Base-by-base conservation (phyloP, 129 eudicot genomes). In the Erigeron canadensis region DNA sequence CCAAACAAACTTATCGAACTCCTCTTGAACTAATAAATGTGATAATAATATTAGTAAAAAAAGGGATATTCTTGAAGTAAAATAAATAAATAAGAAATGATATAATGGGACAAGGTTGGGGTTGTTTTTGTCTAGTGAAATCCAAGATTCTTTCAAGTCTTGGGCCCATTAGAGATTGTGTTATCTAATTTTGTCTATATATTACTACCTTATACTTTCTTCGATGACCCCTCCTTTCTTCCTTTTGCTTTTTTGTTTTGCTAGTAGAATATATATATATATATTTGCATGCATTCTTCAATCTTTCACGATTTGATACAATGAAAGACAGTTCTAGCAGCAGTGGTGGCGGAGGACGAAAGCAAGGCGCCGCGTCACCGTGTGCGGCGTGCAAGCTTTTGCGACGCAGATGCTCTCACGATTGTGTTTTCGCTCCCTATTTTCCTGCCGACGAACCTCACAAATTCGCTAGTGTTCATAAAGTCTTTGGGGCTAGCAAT, bases 401-500 rank as follows among this genome's bases (percentile, higher is more conserved):
- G 15, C 72, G 96, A 28, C 81, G 96, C 15, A 81, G 93, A 74
- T 89, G 96, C 74, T 88, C 90, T 22, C 85, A 83, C 57, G 93
- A 90, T 44, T 90, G 96, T 42, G 90, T 87, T 22, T 90, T 87
- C 72, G 88, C 96, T 10, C 96, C 96, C 10, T 81, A 90, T 42
- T 90, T 90, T 74, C 94, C 96, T 2, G 90, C 96, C 16, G 90
- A 90, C 13, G 94, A 90, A 54, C 96, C 94, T 4, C 94, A 90
- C 22, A 90, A 90, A 65, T 90, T 90, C 56, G 96, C 94, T 2
- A 87, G 87, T 79, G 96, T 90, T 44, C 97, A 91, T 76, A 91
- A 84, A 80, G 97, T 91, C 10, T 91, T 91, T 80, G 97, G 97
- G 44, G 97, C 97, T 72, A 91, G 97, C 88, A 91, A 91, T 78